Percentiles rank a stretch among this genome's conserved stretches.
These are phyloP conservation scores for Whalleya microplaca DNA, from an alignment of 2,329 filamentous ascomycete genomes.

Conservation along the genomic window DNA sequence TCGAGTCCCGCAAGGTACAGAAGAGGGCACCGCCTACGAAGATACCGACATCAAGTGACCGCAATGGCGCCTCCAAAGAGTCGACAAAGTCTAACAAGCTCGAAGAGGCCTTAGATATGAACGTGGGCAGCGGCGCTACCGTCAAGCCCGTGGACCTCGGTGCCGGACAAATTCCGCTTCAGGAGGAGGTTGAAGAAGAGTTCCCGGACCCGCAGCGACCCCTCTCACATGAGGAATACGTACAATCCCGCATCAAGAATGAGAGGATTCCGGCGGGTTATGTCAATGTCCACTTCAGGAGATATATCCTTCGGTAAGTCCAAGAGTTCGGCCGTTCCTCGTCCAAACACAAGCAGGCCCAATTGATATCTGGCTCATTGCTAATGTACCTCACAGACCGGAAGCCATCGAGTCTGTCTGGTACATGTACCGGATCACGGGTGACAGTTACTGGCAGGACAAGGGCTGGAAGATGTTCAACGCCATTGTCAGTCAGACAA, in stretches of 20 bases:
- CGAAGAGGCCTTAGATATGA: constrained; percentile 16
- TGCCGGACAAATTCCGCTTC: constrained; percentile 34
- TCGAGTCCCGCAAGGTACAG: constrained; percentile 10
- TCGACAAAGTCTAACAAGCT: constrained; percentile 11
- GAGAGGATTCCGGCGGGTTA: constrained; percentile 57
- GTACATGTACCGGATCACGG: constrained; percentile 89
- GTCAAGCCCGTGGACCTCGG: constrained; percentile 16
- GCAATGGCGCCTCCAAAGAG: neutral
- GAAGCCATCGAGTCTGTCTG: constrained; percentile 89
- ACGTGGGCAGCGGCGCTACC: constrained; percentile 4
- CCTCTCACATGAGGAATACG: constrained; percentile 57
- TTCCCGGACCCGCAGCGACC: constrained; percentile 45
- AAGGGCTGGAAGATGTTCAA: constrained; percentile 87
- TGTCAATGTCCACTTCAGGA: constrained; percentile 45
- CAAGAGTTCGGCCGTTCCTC: neutral
- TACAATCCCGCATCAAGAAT: constrained; percentile 48
- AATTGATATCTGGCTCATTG: neutral
- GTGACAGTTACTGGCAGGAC: constrained; percentile 74
- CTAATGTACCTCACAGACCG: constrained; percentile 54
- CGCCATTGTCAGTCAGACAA: constrained; percentile 68
- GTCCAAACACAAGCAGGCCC: neutral
- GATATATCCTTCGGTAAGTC: constrained; percentile 66
- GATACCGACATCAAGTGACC: neutral
- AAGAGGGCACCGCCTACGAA: constrained; percentile 28
- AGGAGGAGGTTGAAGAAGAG: constrained; percentile 22